Evolutionary conservation across 2,329 filamentous ascomycete species (phyloP), one percentile per base, ranked within the genome.

Genomic region (Sporothrix curviconia): DNA sequence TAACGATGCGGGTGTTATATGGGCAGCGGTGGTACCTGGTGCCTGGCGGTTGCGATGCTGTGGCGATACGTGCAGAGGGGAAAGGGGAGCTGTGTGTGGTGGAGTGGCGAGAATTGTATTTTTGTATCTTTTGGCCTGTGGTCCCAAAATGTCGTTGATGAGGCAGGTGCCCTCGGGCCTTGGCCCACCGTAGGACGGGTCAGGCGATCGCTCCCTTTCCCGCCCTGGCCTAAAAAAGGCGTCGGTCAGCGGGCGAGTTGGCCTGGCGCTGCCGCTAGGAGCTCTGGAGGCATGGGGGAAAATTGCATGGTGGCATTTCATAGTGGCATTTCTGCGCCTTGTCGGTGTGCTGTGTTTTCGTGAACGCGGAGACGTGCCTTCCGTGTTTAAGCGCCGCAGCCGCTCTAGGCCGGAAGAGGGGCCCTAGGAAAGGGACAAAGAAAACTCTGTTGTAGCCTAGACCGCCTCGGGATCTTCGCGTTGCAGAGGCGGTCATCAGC

Each of bases 211-310:
- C 39, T 46, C 28, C 40, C 42, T 36, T 30, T 12, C 32, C 34
- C 19, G 17, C n/a, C 54, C 57, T 59, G 49, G 28, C 58, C 49
- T 25, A 57, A 57, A 50, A 3, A 24, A 30, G 49, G 28, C 39
- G 15, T 59, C 52, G 57, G 52, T 56, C 30, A 59, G 24, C 37
- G 25, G 50, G 24, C 28, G 17, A 43, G 25, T 40, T 44, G 44
- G 44, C 15, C 44, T 49, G 46, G 46, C 19, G 46, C 9, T 28
- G 50, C 50, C 37, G 50, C 49, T 52, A 52, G 6, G n/a, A 17
- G 28, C 44, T 49, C 17, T 12, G 25, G 44, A 28, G n/a, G 28
- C 32, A 15, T 14, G 2, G 15, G 9, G 4, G 42, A 19, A 30
- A 12, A 11, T 14, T 49, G 17, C 46, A 49, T 22, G 32, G 28